Conservation (phyloP, 2,329 filamentous ascomycete species). For the Blumeriella jaapii region DNA sequence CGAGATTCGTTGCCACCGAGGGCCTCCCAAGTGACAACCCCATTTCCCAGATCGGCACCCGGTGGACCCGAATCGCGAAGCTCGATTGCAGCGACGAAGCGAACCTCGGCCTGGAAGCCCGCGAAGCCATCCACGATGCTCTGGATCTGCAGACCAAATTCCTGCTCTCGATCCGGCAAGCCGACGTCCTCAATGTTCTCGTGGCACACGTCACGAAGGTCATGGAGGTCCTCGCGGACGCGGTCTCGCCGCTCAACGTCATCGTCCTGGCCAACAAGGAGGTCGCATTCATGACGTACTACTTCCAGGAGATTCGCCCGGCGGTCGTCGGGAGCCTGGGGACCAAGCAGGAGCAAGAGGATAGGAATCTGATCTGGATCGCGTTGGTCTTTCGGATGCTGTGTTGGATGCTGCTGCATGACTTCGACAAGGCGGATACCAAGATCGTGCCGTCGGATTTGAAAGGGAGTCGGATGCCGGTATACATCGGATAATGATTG, state of each 20-base stretch:
- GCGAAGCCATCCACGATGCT: constrained; percentile 23
- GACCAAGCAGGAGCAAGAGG: constrained; percentile 11
- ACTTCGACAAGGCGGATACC: constrained; percentile 43
- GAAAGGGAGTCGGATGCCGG: constrained; percentile 41
- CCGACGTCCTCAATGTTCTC: constrained; percentile 18
- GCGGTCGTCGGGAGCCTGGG: constrained; percentile 30
- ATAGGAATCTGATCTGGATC: constrained; percentile 37
- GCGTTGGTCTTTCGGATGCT: constrained; percentile 45
- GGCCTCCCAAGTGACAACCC: constrained; percentile 4
- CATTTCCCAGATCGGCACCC: constrained; percentile 10
- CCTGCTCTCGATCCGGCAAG: constrained; percentile 15
- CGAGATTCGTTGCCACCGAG: constrained; percentile 8
- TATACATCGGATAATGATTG: constrained; percentile 38
- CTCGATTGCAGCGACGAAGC: constrained; percentile 16
- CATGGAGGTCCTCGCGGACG: constrained; percentile 36
- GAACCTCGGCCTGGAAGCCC: constrained; percentile 14
- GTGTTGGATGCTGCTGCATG: constrained; percentile 45
- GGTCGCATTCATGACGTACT: constrained; percentile 39
- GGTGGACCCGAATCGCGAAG: constrained; percentile 15
- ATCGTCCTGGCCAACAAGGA: constrained; percentile 37
- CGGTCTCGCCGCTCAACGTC: constrained; percentile 25
- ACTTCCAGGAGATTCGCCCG: constrained; percentile 36
- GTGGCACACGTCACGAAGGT: constrained; percentile 21
- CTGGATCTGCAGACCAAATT: constrained; percentile 18
- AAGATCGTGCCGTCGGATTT: constrained; percentile 43